Percentiles rank a stretch among this genome's conserved stretches.
Evolutionary conservation across 106 monocot genomes (phyloP).

Genomic region (Gastrodia elata): DNA sequence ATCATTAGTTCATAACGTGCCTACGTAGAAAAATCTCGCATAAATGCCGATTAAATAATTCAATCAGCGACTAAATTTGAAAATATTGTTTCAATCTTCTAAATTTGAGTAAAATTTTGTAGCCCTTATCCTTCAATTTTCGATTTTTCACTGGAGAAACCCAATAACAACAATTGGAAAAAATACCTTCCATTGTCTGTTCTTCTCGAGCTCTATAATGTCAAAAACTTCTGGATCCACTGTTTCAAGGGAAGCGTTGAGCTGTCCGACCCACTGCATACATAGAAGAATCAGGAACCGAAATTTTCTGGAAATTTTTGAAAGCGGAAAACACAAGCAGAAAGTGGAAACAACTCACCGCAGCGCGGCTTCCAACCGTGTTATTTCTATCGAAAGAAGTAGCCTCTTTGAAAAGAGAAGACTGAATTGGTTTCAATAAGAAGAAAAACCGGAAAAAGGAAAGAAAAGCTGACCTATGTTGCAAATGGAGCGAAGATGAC

Average conservation of each 20-base stretch:
- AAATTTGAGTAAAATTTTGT: too few relatives aligned
- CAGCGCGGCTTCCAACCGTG: conserved; percentile 40
- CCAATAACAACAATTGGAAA: not conserved
- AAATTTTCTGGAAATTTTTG: not conserved
- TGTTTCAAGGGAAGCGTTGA: conserved; percentile 68
- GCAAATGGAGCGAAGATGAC: not conserved
- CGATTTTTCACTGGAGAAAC: not conserved
- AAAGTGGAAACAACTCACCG: conserved; percentile 20
- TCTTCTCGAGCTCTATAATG: conserved; percentile 94
- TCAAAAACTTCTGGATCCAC: conserved; percentile 87
- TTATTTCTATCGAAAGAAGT: conserved; percentile 18
- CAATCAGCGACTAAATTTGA: too few relatives aligned
- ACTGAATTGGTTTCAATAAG: conserved; percentile 12
- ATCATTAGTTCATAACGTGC: too few relatives aligned
- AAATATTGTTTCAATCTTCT: too few relatives aligned
- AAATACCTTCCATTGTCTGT: conserved; percentile 90
- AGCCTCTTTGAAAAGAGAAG: conserved; percentile 57
- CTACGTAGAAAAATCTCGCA: too few relatives aligned
- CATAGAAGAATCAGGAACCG: not conserved
- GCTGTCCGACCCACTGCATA: conserved; percentile 80
- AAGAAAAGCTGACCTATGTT: not conserved
- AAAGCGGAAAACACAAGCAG: not conserved
- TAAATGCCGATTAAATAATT: too few relatives aligned
- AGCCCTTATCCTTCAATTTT: too few relatives aligned
- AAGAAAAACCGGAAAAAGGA: not conserved